Base-by-base conservation (phyloP, 73 alveolate genomes). In the Paramecium tetraurelia region DNA sequence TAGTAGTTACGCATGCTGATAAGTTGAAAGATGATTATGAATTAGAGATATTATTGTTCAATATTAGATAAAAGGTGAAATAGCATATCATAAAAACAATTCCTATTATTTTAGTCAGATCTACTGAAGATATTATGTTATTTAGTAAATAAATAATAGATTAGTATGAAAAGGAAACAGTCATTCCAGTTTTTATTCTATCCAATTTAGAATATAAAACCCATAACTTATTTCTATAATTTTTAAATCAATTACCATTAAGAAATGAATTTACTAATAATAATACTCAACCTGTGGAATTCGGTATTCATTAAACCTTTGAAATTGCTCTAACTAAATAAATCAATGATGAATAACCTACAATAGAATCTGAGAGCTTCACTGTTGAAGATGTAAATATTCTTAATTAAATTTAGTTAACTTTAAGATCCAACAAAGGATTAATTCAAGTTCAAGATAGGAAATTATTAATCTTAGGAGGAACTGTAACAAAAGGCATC, bases 401-500 rank as follows among this genome's bases (percentile, higher is more conserved):
- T 63, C 3, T 6, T 14, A 27, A 0, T 31, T 63, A 2, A 22
- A 63, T 63, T 27, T 22, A 63, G 84, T 63, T 48, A 31, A 33
- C 50, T 12, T 4, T 31, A 11, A 63, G 12, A 63, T 63, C 41
- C 5, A 63, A 27, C 31, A 63, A 33, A 33, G 84, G 84, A 31
- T 16, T 31, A 11, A 63, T 63, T 63, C 24, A 31, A 63, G 84
- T 63, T 0, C n/a, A 63, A 27, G 84, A 63, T 63, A 14, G 84
- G 31, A 63, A 63, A 63, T 31, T 63, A 20, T 41, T 63, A 27
- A 63, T 98, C 69, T 92, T 98, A 16, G 93, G 95, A 35, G 99
- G 99, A 21, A 97, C 96, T 27, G 97, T 98, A 8, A 92, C 95
- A 9, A 97, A 96, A 76, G 99, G 99, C 38, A 92, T 92, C 41